phyloP scores from a whole-genome alignment of 768 basidiomycete species.

The Neoboletus magnificus region DNA sequence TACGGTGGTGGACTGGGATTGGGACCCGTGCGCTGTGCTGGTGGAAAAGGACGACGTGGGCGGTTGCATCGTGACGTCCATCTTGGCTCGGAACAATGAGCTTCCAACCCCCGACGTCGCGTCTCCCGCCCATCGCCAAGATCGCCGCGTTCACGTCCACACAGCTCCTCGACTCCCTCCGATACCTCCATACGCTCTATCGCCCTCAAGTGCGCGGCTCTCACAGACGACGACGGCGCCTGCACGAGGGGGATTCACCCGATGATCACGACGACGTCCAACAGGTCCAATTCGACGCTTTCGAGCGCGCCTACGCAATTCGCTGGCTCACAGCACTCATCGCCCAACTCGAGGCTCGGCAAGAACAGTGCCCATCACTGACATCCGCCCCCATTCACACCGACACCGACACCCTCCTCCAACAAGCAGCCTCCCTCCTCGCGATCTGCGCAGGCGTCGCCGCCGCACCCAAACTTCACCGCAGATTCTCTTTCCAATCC shows the following conservation, averaged over 20 bases:
- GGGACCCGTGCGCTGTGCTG: slow-evolving; percentile 7
- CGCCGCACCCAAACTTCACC: slow-evolving; percentile 55
- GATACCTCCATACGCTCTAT: slow-evolving; percentile 54
- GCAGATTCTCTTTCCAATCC: slow-evolving; percentile 49
- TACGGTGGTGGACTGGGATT: slow-evolving; percentile 15
- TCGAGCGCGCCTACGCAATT: slow-evolving; percentile 66
- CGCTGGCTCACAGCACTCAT: slow-evolving; percentile 75
- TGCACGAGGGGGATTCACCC: neutral
- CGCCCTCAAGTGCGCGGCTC: slow-evolving; percentile 62
- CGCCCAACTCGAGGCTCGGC: slow-evolving; percentile 29
- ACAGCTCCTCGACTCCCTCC: slow-evolving; percentile 43
- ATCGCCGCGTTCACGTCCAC: slow-evolving; percentile 36
- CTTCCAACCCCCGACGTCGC: slow-evolving; percentile 43
- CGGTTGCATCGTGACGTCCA: slow-evolving; percentile 10
- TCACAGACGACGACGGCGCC: slow-evolving; percentile 33
- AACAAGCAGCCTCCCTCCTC: slow-evolving; percentile 58
- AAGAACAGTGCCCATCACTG: neutral
- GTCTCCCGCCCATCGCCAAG: slow-evolving; percentile 51
- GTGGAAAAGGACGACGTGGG: slow-evolving; percentile 2
- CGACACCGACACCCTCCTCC: slow-evolving; percentile 40
- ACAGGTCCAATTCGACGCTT: slow-evolving; percentile 49
- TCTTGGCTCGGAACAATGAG: no score
- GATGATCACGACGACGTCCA: slow-evolving; percentile 18
- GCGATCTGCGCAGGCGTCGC: slow-evolving; percentile 63
- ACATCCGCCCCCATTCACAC: neutral